Conservation (phyloP, 495 filamentous ascomycete species). For the Terfezia claveryi region DNA sequence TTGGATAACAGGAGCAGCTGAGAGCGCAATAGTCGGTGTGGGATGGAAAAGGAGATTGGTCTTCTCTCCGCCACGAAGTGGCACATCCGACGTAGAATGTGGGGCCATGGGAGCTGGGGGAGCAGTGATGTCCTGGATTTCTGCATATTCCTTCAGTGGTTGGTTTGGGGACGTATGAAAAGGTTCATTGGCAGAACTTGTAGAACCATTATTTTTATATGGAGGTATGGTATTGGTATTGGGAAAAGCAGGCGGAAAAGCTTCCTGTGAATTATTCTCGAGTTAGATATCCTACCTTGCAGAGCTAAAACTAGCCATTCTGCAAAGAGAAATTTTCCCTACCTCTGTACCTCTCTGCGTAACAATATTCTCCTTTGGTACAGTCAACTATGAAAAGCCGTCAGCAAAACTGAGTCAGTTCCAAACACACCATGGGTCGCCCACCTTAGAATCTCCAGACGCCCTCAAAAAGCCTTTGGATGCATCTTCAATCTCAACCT, state of each 20-base stretch:
- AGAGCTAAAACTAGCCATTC: too few relatives aligned
- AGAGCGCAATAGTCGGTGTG: constrained; percentile 60
- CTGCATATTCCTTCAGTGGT: constrained; percentile 48
- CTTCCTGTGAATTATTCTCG: not conserved
- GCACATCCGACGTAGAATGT: constrained; percentile 71
- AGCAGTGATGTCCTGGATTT: constrained; percentile 72
- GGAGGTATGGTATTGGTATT: not conserved
- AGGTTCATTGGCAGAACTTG: too few relatives aligned
- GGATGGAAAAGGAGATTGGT: constrained; percentile 93
- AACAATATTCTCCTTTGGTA: constrained; percentile 57
- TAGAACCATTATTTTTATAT: not conserved
- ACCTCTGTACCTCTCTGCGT: too few relatives aligned
- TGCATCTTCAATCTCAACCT: constrained; percentile 76
- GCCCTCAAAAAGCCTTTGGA: constrained; percentile 43
- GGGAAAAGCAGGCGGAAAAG: not conserved
- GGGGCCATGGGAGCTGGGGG: constrained; percentile 67
- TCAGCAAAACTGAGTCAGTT: not conserved
- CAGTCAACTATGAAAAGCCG: constrained; percentile 36
- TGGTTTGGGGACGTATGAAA: constrained; percentile 21
- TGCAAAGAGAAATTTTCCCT: too few relatives aligned
- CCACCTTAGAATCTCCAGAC: constrained; percentile 45
- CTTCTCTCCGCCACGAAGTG: constrained; percentile 71
- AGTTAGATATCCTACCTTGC: too few relatives aligned
- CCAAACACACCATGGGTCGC: not conserved
- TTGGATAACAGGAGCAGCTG: constrained; percentile 51